Conservation (phyloP, 495 filamentous ascomycete species). For the Bryoglossum gracile region DNA sequence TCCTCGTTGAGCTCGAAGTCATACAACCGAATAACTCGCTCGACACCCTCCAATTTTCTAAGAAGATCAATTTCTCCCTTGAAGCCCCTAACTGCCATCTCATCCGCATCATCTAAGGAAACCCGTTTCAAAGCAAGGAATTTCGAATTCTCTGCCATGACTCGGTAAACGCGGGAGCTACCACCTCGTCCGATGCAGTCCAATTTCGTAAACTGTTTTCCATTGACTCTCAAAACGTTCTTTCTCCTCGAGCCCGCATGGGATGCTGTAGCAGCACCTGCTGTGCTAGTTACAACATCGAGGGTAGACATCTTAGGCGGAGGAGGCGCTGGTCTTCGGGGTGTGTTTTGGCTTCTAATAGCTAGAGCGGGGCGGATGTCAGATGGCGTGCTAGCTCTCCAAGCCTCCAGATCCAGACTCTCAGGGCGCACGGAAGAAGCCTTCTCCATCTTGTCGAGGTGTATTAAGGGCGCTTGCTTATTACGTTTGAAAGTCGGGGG, state of each 20-base stretch:
- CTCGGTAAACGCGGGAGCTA: conserved; percentile 87
- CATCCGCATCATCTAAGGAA: conserved; percentile 83
- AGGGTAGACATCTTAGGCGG: conserved; percentile 92
- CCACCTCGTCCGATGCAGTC: conserved; percentile 89
- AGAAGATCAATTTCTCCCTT: conserved; percentile 96
- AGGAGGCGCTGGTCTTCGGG: conserved; percentile 71
- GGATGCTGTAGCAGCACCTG: conserved; percentile 54
- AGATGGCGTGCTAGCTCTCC: conserved; percentile 34
- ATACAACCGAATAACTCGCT: conserved; percentile 80
- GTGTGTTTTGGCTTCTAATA: conserved; percentile 72
- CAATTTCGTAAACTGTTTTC: conserved; percentile 79
- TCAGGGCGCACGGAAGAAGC: conserved; percentile 37
- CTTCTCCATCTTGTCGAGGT: conserved; percentile 55
- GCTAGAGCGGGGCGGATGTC: conserved; percentile 66
- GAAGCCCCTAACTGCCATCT: conserved; percentile 73
- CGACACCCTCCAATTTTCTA: conserved; percentile 70
- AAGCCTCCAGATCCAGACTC: conserved; percentile 26
- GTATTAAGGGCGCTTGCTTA: conserved; percentile 48
- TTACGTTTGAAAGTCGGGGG: conserved; percentile 67
- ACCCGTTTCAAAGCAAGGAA: conserved; percentile 92
- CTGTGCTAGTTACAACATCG: conserved; percentile 78
- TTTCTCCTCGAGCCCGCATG: conserved; percentile 59
- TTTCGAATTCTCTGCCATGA: conserved; percentile 93
- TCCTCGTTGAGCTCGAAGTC: conserved; percentile 91
- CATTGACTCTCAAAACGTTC: conserved; percentile 79